phyloP scores from a whole-genome alignment of 495 filamentous ascomycete genomes.

The Penicillium dipodomyicola region DNA sequence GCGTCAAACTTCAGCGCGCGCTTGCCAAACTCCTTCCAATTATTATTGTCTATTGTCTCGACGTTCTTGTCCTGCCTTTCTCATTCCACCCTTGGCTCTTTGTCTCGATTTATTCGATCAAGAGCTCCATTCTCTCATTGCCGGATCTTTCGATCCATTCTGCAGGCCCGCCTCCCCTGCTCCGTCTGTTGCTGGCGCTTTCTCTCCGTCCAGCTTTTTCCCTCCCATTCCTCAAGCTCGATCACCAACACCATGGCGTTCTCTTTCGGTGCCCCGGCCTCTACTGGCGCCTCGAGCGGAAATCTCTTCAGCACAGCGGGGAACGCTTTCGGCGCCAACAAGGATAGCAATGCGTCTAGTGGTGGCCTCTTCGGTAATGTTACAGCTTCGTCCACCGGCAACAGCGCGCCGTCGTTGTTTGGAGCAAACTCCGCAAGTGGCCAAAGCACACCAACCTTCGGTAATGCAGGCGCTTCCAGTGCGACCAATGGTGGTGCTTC shows the following conservation, averaged over 20 bases:
- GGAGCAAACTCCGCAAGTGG: conserved; percentile 26
- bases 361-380: conserved; percentile 46
- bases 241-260: conserved; percentile 35
- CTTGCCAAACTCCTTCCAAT: conserved; percentile 27
- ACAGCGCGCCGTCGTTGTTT: conserved; percentile 36
- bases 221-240: conserved; percentile 16
- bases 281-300: conserved; percentile 35
- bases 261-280: conserved; percentile 36
- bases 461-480: conserved; percentile 26
- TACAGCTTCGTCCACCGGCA: conserved; percentile 38
- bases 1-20: conserved; percentile 19
- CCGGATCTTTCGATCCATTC: conserved; percentile 14
- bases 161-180: conserved; percentile 19
- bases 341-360: conserved; percentile 28
- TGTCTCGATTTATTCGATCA: conserved; percentile 1
- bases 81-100: conserved; percentile 14
- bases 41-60: conserved; percentile 24
- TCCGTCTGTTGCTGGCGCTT: conserved; percentile 18
- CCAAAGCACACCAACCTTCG: conserved; percentile 36
- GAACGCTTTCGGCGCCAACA: conserved; percentile 34
- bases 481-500: conserved; percentile 26
- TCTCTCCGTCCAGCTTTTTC: conserved; percentile 23
- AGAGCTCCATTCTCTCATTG: conserved; percentile 10
- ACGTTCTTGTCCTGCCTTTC: conserved; percentile 8
- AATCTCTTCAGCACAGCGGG: conserved; percentile 43